Evolutionary conservation across 345 rosid species (phyloP).

Genomic region (Kandelia obovata): DNA sequence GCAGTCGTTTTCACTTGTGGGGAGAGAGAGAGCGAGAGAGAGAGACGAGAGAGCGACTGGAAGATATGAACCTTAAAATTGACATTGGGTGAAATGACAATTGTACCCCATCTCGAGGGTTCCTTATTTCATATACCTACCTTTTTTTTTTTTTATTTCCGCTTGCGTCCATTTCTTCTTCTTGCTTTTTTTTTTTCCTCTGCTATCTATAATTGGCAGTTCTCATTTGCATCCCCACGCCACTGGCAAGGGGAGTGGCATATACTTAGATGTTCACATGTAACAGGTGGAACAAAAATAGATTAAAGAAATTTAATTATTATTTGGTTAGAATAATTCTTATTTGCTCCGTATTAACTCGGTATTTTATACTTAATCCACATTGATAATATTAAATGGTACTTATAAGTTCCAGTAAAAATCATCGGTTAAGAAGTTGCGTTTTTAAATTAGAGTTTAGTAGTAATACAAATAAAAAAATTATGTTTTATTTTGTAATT

Average conservation of each 20-base stretch:
- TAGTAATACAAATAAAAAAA: too few species aligned
- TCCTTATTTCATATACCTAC: background rate
- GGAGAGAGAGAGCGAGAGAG: conserved; percentile 14
- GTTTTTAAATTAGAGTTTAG: too few species aligned
- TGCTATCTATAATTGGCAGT: background rate
- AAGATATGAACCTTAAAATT: conserved; percentile 56
- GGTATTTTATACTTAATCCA: too few species aligned
- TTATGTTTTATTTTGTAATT: too few species aligned
- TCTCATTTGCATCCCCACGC: background rate
- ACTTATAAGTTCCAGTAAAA: too few species aligned
- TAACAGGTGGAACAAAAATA: background rate
- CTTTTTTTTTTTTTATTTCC: background rate
- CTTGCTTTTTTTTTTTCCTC: conserved; percentile 14
- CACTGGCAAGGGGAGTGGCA: background rate
- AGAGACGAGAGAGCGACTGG: conserved; percentile 20
- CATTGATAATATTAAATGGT: too few species aligned
- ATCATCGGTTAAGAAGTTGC: too few species aligned
- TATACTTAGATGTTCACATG: background rate
- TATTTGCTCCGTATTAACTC: too few species aligned
- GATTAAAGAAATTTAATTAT: background rate
- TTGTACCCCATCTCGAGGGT: conserved; percentile 20
- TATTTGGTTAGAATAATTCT: background rate
- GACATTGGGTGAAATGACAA: conserved; percentile 27
- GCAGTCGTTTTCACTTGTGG: conserved; percentile 81
- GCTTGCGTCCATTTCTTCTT: conserved; percentile 22